A percentile compares a stretch with the other conserved stretches of the same genome.
Evolutionary conservation across 768 basidiomycete species (phyloP).

Genomic region (Porphyrellus cyaneotinctus): DNA sequence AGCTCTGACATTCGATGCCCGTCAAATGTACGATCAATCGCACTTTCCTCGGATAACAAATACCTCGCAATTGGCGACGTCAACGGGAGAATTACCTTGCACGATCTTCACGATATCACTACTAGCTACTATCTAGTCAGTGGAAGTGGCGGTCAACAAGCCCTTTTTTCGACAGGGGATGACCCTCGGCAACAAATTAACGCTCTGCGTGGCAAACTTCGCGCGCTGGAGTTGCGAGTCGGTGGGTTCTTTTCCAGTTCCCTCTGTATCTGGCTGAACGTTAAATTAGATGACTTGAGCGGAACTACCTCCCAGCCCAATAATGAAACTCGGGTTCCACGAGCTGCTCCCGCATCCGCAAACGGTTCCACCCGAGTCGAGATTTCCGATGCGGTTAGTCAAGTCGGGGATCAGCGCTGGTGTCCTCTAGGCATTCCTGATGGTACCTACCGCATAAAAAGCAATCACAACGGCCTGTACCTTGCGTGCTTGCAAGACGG

Average conservation of each 20-base stretch:
- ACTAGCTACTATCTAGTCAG: conserved; percentile 1
- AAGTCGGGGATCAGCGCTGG: background rate
- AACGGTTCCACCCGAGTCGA: background rate
- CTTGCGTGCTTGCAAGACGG: background rate
- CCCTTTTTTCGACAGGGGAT: background rate
- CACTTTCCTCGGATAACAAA: conserved; percentile 4
- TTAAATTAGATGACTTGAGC: background rate
- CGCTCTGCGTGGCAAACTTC: background rate
- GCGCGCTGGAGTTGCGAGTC: background rate
- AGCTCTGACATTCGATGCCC: background rate
- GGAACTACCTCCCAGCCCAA: background rate
- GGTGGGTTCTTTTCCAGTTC: background rate
- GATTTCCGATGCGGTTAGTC: background rate
- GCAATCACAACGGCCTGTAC: background rate
- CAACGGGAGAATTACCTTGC: background rate
- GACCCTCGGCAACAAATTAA: background rate
- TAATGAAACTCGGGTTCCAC: background rate
- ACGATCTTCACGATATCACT: background rate
- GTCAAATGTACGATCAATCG: background rate
- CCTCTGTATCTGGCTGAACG: background rate
- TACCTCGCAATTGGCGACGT: background rate
- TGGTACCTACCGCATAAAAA: conserved; percentile 3
- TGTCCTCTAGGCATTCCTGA: background rate
- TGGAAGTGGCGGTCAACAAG: background rate
- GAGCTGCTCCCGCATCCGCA: background rate